Evolutionary conservation across 345 rosid species (phyloP), one percentile per base, ranked within the genome.

Genomic region (Arabidopsis arenosa): DNA sequence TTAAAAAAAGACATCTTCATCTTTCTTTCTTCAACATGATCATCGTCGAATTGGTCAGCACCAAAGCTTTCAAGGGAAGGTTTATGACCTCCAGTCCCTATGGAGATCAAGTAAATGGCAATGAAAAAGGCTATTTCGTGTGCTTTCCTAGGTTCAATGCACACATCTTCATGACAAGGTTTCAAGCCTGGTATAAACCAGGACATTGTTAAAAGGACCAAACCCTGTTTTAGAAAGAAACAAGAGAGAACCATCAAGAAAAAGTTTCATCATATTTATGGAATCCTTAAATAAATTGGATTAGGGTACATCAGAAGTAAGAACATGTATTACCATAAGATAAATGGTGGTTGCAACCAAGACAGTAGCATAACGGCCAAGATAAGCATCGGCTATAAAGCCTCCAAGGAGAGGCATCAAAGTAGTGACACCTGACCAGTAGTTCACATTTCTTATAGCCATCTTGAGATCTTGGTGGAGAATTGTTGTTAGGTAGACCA

Each of bases 41-140:
- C 87, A 45, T 89, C 97, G 5, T 95, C 97, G 45, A 95, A 95
- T 33, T 95, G 97, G 77, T 95, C 99, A 2, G 97, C 99, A 63
- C 99, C 99, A 43, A 95, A 95, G 84, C 99, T 95, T 80, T 95
- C 97, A 55, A 92, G 74, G 2, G 96, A 81, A 9, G 99, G 99
- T 71, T 95, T 95, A 80, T 95, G 99, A 45, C 97, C 99, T 64
- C 97, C 99, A 2, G 98, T 95, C 35, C 91, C 97, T 3, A 92
- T 62, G 62, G 97, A 92, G 83, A 95, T 79, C 72, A 90, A 73
- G 88, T 95, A 95, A 3, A 95, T 83, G 28, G 97, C 89, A 7
- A 89, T 59, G 82, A 90, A 92, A 81, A 92, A 95, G 30, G 82
- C 80, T 53, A 87, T 66, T 74, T 83, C 90, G 48, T 95, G 99